Base-by-base conservation (phyloP, 805 yeast genomes). In the Barnettozyma vustinii region DNA sequence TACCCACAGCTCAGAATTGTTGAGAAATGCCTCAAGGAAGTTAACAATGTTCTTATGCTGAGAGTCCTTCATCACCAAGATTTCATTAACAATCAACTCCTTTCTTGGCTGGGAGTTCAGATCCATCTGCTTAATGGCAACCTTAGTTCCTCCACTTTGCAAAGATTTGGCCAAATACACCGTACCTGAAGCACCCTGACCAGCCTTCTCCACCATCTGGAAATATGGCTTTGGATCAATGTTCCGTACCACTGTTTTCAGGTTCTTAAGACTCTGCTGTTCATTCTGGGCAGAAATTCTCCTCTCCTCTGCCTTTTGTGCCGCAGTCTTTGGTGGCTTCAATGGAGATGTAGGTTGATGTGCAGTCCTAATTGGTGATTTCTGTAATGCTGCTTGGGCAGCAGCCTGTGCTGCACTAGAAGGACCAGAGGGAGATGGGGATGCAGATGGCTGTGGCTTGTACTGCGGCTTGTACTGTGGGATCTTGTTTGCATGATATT, bases 141-240 rank as follows among this genome's bases (percentile, higher is more conserved):
- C 97, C 59, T 84, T 84, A 48, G 74, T 71, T 42, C 81, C 80
- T 33, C 77, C 71, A 23, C 76, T 67, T 48, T 73, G 74, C 44
- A 79, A 67, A 42, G 84, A 76, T 60, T 80, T 83, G 0, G 97
- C 97, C 44, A 90, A 72, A 62, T 86, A 94, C 18, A 94, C 99
- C 3, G 95, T 89, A 18, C 99, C 99, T 54, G 91, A 81, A 0
- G 99, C 99, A 60, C 99, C 99, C 70, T 94, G 98, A 16, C 99
- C 99, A 1, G 92, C 94, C 56, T 84, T 84, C 62, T 84, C 89
- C 52, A 87, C 75, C 68, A 85, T 82, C 60, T 80, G 80, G 70
- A 86, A 87, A 52, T 76, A 76, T 39, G 89, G 84, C 7, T 88
- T 75, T n/a, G 99, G 99, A 68, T 94, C 96, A 40, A 80, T 76